phyloP scores from a whole-genome alignment of 768 basidiomycete species.

The Tylopilus subfusipes region DNA sequence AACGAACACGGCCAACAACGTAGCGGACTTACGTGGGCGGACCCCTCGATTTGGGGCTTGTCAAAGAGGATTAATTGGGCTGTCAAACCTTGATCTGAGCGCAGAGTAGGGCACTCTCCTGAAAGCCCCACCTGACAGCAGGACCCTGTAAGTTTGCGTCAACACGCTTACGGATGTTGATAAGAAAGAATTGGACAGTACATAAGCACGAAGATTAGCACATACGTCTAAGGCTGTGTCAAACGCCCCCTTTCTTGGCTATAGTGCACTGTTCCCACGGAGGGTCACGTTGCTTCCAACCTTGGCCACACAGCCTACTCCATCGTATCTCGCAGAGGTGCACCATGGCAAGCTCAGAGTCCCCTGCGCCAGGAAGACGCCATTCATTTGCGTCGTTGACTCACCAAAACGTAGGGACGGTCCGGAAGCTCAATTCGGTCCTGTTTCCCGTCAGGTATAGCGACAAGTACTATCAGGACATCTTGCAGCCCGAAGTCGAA shows the following conservation, averaged over 20 bases:
- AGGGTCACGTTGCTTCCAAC: conserved; percentile 10
- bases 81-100: conserved; percentile 28
- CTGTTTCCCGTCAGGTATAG: conserved; percentile 89
- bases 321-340: neutral
- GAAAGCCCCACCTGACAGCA: conserved; percentile 18
- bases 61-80: conserved; percentile 17
- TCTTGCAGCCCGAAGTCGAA: conserved; percentile 73
- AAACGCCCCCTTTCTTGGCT: conserved; percentile 1
- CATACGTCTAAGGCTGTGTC: conserved; percentile 13
- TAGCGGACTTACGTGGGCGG: conserved; percentile 22
- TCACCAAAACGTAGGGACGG: conserved; percentile 79
- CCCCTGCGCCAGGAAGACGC: conserved; percentile 32
- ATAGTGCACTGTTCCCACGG: conserved; percentile 22
- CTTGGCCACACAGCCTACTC: conserved; percentile 17
- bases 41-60: conserved; percentile 15
- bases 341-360: conserved; percentile 23
- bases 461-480: conserved; percentile 82
- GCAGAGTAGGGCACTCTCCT: conserved; percentile 7
- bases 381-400: conserved; percentile 73
- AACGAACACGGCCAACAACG: conserved; percentile 6
- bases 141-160: conserved; percentile 22
- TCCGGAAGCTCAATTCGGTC: conserved; percentile 60
- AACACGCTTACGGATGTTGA: conserved; percentile 22
- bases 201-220: conserved; percentile 13
- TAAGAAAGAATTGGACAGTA: conserved; percentile 20